Evolutionary conservation across 768 basidiomycete genomes (phyloP).

Genomic region (Trametes maxima): DNA sequence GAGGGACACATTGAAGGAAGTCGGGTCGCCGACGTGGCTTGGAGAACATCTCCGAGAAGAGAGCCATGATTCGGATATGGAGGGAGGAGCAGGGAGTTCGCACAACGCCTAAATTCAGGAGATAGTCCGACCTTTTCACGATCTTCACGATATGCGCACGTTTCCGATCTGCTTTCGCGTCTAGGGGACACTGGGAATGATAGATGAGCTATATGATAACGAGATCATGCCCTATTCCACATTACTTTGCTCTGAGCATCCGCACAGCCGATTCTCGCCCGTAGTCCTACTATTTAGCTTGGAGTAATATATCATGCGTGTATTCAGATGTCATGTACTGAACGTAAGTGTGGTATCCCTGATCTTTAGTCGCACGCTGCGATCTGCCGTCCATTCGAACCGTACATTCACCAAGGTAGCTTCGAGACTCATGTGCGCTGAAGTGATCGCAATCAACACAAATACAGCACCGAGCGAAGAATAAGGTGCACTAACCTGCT

Average conservation of each 20-base stretch:
- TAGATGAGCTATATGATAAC: no score
- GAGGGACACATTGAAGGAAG: slow-evolving; percentile 7
- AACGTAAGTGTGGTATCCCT: slow-evolving; percentile 84
- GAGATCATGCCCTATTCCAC: no score
- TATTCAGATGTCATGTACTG: slow-evolving; percentile 55
- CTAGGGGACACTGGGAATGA: no score
- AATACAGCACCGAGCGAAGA: neutral
- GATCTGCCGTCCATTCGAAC: slow-evolving; percentile 84
- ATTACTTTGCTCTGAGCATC: no score
- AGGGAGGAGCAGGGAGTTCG: neutral
- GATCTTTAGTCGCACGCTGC: slow-evolving; percentile 83
- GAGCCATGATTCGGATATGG: slow-evolving; percentile 1
- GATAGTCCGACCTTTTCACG: no score
- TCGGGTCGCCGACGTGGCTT: neutral
- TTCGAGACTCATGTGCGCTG: slow-evolving; percentile 59
- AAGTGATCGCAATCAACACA: neutral
- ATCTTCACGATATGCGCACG: no score
- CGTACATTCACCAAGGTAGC: slow-evolving; percentile 70
- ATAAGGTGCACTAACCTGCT: slow-evolving; percentile 56
- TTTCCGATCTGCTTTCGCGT: no score
- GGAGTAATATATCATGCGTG: neutral
- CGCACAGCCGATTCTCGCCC: no score
- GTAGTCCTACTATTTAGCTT: no score
- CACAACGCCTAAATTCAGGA: slow-evolving; percentile 18
- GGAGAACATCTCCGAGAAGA: slow-evolving; percentile 2